Evolutionary conservation across 805 yeast species (phyloP).

Genomic region (Myxozyma udenii): DNA sequence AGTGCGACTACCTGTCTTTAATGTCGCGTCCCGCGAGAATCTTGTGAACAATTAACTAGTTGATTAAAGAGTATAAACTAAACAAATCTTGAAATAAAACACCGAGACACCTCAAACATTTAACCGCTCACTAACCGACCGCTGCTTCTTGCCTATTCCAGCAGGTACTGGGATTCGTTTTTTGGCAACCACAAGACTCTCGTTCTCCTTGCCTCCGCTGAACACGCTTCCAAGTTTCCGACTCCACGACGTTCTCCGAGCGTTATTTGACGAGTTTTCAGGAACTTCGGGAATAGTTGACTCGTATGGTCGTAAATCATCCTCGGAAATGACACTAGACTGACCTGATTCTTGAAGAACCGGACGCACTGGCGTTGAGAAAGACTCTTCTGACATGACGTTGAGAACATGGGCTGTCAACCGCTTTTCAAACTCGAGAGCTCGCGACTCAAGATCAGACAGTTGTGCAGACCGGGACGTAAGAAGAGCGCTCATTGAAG

Average conservation of each 20-base stretch:
- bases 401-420: slow-evolving; percentile 29
- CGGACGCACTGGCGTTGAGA: not conserved
- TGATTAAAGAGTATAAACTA: too few species aligned
- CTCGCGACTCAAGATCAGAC: slow-evolving; percentile 35
- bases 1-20: too few species aligned
- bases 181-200: slow-evolving; percentile 12
- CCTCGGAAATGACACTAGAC: not conserved
- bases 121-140: too few species aligned
- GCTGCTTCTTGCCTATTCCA: too few species aligned
- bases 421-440: slow-evolving; percentile 32
- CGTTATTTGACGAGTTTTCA: too few species aligned
- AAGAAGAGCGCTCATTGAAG: slow-evolving; percentile 34
- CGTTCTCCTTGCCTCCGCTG: slow-evolving; percentile 25
- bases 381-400: not conserved
- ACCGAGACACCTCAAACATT: too few species aligned
- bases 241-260: slow-evolving; percentile 26
- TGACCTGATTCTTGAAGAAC: not conserved
- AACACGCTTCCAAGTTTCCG: slow-evolving; percentile 24
- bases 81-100: too few species aligned
- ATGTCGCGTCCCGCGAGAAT: too few species aligned
- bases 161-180: too few species aligned
- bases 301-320: not conserved
- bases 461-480: slow-evolving; percentile 34
- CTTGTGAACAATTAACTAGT: too few species aligned
- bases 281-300: not conserved